Evolutionary conservation across 192 early-diverging fungal species (phyloP).

Genomic region (Backusella parvicylindrica): DNA sequence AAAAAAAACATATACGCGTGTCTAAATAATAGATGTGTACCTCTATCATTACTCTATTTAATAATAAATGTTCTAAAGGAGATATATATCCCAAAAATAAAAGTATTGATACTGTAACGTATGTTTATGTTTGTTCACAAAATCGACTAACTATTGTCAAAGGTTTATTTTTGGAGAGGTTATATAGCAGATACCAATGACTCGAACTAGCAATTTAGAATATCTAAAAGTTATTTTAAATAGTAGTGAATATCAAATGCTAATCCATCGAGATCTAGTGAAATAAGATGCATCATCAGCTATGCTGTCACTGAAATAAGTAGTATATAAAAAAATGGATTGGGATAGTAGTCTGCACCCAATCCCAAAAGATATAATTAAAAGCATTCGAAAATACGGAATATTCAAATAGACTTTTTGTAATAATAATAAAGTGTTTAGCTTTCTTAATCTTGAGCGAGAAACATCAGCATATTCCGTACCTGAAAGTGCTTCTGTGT

Average conservation of each 20-base stretch:
- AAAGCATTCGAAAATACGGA: slow-evolving; percentile 41
- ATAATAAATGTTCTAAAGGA: too few species aligned
- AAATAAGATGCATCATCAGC: slow-evolving; percentile 2
- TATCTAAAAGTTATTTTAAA: too few species aligned
- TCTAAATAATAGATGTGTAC: too few species aligned
- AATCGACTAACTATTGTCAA: too few species aligned
- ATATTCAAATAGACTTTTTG: slow-evolving; percentile 46
- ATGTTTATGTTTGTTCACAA: too few species aligned
- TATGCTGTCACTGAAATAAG: slow-evolving; percentile 24
- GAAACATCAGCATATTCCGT: background rate
- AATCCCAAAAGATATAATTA: slow-evolving; percentile 47
- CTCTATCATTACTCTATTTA: too few species aligned
- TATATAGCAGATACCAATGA: too few species aligned
- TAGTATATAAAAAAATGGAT: slow-evolving; percentile 39
- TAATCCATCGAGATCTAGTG: slow-evolving; percentile 21
- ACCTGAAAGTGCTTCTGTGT: slow-evolving; percentile 62
- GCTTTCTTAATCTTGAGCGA: background rate
- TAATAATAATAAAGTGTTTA: background rate
- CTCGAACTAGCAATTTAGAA: too few species aligned
- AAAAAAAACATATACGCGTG: too few species aligned
- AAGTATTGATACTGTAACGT: too few species aligned
- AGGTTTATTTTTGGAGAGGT: too few species aligned
- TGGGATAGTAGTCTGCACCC: slow-evolving; percentile 42
- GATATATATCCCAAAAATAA: too few species aligned
- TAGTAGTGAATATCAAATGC: slow-evolving; percentile 5